A percentile compares a stretch with the other conserved stretches of the same genome.
Conservation (phyloP, 495 filamentous ascomycete species). For the Penicillium canescens region DNA sequence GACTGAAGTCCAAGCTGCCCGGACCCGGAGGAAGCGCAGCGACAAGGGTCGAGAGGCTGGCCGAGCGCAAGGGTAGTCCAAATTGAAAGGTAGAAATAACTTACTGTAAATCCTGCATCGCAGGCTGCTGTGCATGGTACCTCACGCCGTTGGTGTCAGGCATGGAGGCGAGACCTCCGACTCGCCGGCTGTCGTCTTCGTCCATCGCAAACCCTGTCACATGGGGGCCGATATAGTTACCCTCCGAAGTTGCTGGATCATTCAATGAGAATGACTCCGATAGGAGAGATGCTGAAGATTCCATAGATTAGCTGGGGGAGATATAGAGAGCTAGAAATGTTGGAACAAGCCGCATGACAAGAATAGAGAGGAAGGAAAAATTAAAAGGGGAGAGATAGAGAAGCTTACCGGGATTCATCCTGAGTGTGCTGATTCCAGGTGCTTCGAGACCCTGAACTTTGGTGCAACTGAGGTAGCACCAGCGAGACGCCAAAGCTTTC, state of each 20-base stretch:
- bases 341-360: conserved; percentile 4
- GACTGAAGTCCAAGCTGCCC: conserved; percentile 32
- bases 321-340: conserved; percentile 2
- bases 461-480: conserved; percentile 18
- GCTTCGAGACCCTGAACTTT: conserved; percentile 26
- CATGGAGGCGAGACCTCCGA: conserved; percentile 44
- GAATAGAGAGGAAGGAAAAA: conserved; percentile 5
- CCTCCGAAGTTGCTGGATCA: conserved; percentile 39
- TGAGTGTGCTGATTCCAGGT: conserved; percentile 23
- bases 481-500: conserved; percentile 17
- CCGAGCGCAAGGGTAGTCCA: conserved; percentile 35
- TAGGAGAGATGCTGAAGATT: conserved; percentile 33
- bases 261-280: conserved; percentile 41
- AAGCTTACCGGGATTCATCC: conserved; percentile 30
- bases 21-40: conserved; percentile 37
- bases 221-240: conserved; percentile 41
- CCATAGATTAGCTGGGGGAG: conserved; percentile 15
- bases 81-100: conserved; percentile 42
- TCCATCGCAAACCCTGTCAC: conserved; percentile 38
- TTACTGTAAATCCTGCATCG: conserved; percentile 50
- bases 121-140: conserved; percentile 47
- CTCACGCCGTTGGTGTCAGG: conserved; percentile 47
- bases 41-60: conserved; percentile 39
- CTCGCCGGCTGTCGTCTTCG: conserved; percentile 46
- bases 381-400: background rate